Evolutionary conservation across 2,329 filamentous ascomycete genomes (phyloP).

Genomic region (Apiospora saccharicola): DNA sequence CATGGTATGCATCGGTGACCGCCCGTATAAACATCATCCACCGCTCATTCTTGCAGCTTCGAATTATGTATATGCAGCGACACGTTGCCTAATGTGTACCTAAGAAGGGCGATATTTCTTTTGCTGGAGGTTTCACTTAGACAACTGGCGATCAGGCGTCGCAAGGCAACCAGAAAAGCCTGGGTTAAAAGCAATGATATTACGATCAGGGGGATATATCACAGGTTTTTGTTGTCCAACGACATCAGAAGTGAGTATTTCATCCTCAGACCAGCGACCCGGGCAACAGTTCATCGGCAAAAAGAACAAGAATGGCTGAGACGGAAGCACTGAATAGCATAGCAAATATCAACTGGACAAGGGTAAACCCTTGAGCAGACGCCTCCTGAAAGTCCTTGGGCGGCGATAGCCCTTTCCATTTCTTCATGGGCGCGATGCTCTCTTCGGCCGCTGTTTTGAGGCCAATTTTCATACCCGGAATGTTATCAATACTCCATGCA

Average conservation of each 20-base stretch:
- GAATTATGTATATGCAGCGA: not conserved
- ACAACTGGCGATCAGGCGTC: not conserved
- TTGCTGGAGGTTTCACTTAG: not conserved
- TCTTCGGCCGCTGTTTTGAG: slow-evolving; percentile 41
- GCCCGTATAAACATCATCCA: not conserved
- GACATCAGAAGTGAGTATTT: not conserved
- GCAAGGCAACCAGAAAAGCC: not conserved
- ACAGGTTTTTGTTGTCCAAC: not conserved
- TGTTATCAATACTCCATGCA: slow-evolving; percentile 48
- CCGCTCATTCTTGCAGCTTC: not conserved
- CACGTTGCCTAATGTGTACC: not conserved
- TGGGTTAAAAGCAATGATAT: not conserved
- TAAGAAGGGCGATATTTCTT: not conserved
- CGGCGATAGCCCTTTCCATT: slow-evolving; percentile 48
- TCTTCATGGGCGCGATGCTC: slow-evolving; percentile 45
- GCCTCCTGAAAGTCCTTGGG: slow-evolving; percentile 30
- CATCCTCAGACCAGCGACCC: not conserved
- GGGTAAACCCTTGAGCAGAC: slow-evolving; percentile 11
- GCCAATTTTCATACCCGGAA: slow-evolving; percentile 46
- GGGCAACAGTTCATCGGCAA: not conserved
- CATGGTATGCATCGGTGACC: not conserved
- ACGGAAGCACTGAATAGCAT: slow-evolving; percentile 25
- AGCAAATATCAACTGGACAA: slow-evolving; percentile 22
- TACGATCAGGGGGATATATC: not conserved
- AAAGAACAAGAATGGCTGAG: not conserved